These are phyloP conservation scores for Lichina pygmaea DNA, from an alignment of 495 filamentous ascomycete genomes.

Conservation along the genomic window DNA sequence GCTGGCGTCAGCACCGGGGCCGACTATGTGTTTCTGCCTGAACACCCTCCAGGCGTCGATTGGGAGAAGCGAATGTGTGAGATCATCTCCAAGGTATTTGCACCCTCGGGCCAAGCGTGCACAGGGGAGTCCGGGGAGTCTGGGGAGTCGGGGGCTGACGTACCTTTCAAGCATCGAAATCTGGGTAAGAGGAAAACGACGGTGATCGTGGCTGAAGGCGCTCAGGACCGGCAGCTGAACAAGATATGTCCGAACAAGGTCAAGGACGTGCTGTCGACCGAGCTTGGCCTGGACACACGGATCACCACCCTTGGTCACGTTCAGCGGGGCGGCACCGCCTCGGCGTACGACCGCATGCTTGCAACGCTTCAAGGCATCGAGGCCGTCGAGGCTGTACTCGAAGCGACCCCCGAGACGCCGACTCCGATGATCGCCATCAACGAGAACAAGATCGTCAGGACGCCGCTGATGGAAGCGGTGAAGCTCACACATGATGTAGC, in stretches of 20 bases:
- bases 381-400: slow-evolving; percentile 86
- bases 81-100: slow-evolving; percentile 45
- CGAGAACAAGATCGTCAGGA: slow-evolving; percentile 91
- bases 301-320: slow-evolving; percentile 93
- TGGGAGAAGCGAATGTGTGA: slow-evolving; percentile 81
- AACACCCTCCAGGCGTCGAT: slow-evolving; percentile 66
- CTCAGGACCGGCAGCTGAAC: slow-evolving; percentile 60
- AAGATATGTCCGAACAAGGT: slow-evolving; percentile 59
- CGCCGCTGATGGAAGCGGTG: slow-evolving; percentile 72
- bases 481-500: slow-evolving; percentile 59
- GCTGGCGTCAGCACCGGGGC: slow-evolving; percentile 85
- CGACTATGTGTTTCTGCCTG: slow-evolving; percentile 91
- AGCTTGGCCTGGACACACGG: slow-evolving; percentile 63
- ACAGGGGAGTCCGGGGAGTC: not conserved
- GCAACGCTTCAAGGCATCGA: slow-evolving; percentile 87
- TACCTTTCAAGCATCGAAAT: slow-evolving; percentile 40
- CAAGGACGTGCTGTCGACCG: slow-evolving; percentile 64
- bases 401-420: slow-evolving; percentile 67
- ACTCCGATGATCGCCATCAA: slow-evolving; percentile 84
- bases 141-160: slow-evolving; percentile 10
- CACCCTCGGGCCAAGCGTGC: not conserved
- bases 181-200: slow-evolving; percentile 92
- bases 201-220: slow-evolving; percentile 91
- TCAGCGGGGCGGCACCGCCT: slow-evolving; percentile 74
- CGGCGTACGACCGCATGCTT: slow-evolving; percentile 84